Base-by-base conservation (phyloP, 805 yeast genomes). In the Candida endomychidarum region DNA sequence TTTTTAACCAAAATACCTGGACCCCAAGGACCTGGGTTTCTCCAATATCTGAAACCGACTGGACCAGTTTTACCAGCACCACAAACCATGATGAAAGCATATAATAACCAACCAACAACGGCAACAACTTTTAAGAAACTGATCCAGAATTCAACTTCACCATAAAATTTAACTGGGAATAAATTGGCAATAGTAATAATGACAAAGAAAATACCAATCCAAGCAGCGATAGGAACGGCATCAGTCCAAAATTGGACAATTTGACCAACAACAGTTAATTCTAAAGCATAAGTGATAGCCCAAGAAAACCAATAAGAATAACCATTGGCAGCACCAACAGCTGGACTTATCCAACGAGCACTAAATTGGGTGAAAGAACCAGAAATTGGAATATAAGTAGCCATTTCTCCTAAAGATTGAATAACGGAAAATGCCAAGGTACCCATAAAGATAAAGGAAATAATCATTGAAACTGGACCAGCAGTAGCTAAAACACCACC, bases 371-470 rank as follows among this genome's bases (percentile, higher is more conserved):
- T 76, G 61, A 83, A 81, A 0, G 87, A 80, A 40, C 81, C 81
- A 4, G 82, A 66, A 29, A 81, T 76, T 7, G 90, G 90, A 12
- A 83, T 79, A 48, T 74, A 80, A 8, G 89, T 83, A 37, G 89
- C 88, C 90, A 84, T 81, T 60, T 84, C 91, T 53, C 89, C 90
- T 41, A 84, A 64, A 3, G 83, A 74, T 56, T 83, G 89, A 15
- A 86, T 78, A 37, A 83, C 85, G 10, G 77, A 72, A 52, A 69
- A 81, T 0, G 81, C 86, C 33, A 84, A 54, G 1, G 83, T 58
- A 25, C 83, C 86, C 73, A 83, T 80, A 58, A 81, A 81, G 12
- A 78, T 35, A 51, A 78, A 84, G 2, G 86, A 74, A 34, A 84
- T 78, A 19, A 84, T 60, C 4, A 86, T 65, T 38, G 78, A 77